Conservation (phyloP, 75 land plant species). For the Chamaecyparis obtusa region DNA sequence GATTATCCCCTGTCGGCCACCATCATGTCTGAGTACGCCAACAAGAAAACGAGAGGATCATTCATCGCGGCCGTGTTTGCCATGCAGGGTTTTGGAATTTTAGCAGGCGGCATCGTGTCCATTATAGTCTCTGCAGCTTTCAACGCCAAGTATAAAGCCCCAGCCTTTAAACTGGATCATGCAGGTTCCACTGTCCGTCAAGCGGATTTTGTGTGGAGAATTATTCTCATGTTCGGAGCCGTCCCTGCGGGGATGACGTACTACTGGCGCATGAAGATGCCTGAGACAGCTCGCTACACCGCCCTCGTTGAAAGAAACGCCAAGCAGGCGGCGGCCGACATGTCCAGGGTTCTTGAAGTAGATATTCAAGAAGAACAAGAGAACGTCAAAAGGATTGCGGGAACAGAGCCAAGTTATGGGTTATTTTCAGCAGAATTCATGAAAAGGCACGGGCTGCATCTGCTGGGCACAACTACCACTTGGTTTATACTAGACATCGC, state of each 20-base stretch:
- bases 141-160: constrained; percentile 17
- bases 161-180: constrained; percentile 18
- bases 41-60: constrained; percentile 44
- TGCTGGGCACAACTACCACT: constrained; percentile 60
- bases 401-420: constrained; percentile 12
- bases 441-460: constrained; percentile 45
- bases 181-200: constrained; percentile 37
- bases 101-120: constrained; percentile 43
- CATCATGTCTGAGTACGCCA: constrained; percentile 46
- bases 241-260: constrained; percentile 45
- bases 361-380: constrained; percentile 33
- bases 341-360: constrained; percentile 43
- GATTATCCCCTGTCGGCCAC: constrained; percentile 38
- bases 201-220: constrained; percentile 53
- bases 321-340: constrained; percentile 48
- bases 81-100: constrained; percentile 51
- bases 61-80: constrained; percentile 61
- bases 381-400: constrained; percentile 9
- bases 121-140: constrained; percentile 39
- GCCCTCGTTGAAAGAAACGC: constrained; percentile 37
- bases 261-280: constrained; percentile 58
- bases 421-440: constrained; percentile 45
- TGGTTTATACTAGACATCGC: constrained; percentile 65
- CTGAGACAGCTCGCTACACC: constrained; percentile 57
- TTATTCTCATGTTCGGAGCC: constrained; percentile 47